phyloP scores from a whole-genome alignment of 176 grass and related monocot genomes.

The Alopecurus myosuroides region DNA sequence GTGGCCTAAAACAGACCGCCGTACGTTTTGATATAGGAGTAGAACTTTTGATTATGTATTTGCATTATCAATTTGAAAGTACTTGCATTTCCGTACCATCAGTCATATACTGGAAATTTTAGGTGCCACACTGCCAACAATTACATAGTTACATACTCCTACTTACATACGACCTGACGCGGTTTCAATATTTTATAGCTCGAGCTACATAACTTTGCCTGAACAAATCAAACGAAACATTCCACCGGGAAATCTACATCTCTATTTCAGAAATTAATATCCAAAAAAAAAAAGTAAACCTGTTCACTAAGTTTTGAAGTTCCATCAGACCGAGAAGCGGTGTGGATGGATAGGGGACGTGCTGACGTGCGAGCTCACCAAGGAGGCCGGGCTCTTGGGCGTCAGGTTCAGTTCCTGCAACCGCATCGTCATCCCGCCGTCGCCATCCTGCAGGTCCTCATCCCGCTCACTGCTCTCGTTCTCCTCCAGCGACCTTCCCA shows the following conservation, averaged over 20 bases:
- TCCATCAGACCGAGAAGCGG: constrained; percentile 25
- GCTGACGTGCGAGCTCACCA: constrained; percentile 33
- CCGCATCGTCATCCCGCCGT: background rate
- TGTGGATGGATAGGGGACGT: constrained; percentile 30
- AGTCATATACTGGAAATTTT: no score
- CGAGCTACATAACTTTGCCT: background rate
- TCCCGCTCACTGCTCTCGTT: constrained; percentile 35
- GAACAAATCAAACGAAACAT: background rate
- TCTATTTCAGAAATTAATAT: background rate
- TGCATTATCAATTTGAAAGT: no score
- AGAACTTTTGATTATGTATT: no score
- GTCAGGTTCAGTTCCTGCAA: background rate
- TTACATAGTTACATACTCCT: background rate
- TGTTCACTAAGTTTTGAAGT: background rate
- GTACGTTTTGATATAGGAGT: no score
- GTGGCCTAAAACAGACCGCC: no score
- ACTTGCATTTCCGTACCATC: no score
- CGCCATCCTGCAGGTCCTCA: background rate
- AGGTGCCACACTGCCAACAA: no score
- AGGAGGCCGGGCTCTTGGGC: constrained; percentile 27
- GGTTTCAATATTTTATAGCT: background rate
- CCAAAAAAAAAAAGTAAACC: background rate
- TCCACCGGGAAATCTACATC: background rate
- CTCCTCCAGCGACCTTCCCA: constrained; percentile 64
- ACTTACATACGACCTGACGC: background rate